Percentiles rank a stretch among this genome's conserved stretches.
These are phyloP conservation scores for Schizophyllum commune DNA, from an alignment of 1,284 basidiomycete genomes.

Conservation along the genomic window DNA sequence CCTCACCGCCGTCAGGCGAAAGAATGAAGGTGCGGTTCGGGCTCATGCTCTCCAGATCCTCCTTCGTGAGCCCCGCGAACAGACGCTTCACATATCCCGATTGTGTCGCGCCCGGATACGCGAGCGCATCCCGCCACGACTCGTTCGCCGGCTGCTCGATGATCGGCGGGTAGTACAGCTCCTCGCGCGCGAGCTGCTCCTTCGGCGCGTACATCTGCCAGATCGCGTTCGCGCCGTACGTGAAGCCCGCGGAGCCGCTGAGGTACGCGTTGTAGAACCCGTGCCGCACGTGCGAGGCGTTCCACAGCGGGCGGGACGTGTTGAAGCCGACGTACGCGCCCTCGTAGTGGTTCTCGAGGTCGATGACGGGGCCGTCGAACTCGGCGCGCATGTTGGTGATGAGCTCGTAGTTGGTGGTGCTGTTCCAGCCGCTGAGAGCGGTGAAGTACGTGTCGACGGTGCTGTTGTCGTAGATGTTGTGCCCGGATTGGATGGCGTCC, in stretches of 20 bases:
- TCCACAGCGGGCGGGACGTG: neutral
- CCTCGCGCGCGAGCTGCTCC: too few species aligned
- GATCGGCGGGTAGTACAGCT: too few species aligned
- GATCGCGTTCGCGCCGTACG: slow-evolving; percentile 3
- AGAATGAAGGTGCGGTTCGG: too few species aligned
- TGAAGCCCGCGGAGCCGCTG: slow-evolving; percentile 2
- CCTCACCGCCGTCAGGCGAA: too few species aligned
- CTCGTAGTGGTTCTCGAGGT: slow-evolving; percentile 1
- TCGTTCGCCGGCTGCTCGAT: too few species aligned
- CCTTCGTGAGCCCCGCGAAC: too few species aligned
- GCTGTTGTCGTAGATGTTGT: neutral
- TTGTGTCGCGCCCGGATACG: too few species aligned
- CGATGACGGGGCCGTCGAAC: neutral
- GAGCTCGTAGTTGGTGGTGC: slow-evolving; percentile 1
- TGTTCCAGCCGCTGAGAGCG: slow-evolving; percentile 1
- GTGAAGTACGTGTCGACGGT: neutral
- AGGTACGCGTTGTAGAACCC: neutral
- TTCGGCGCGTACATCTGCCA: slow-evolving; percentile 1
- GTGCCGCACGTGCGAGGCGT: neutral
- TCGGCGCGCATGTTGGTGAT: slow-evolving; percentile 1
- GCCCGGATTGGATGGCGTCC: neutral
- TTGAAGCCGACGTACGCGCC: neutral
- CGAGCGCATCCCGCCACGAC: too few species aligned
- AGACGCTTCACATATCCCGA: too few species aligned
- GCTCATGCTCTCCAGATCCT: too few species aligned